These are phyloP conservation scores for Hyaloscypha bicolor DNA, from an alignment of 495 filamentous ascomycete species.

Conservation along the genomic window DNA sequence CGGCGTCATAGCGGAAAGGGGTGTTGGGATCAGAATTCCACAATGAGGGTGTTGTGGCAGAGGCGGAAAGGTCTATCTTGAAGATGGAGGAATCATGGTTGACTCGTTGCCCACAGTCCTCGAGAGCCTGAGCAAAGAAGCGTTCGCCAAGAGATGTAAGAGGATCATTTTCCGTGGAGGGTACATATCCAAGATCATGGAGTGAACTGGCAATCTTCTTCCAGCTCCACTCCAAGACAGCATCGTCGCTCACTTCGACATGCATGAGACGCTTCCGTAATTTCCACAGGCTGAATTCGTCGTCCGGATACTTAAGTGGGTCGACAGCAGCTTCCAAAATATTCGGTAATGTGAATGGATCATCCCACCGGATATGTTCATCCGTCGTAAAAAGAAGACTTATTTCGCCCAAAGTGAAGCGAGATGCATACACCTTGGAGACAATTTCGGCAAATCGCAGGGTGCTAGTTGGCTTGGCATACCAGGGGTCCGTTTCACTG, in stretches of 20 bases:
- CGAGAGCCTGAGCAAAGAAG: conserved; percentile 4
- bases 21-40: neutral
- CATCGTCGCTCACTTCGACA: conserved; percentile 3
- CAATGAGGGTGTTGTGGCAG: conserved; percentile 5
- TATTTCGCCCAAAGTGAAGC: conserved; percentile 5
- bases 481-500: neutral
- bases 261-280: neutral
- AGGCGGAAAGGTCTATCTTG: neutral
- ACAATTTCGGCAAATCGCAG: conserved; percentile 9
- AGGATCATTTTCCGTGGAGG: neutral
- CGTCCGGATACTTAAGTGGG: conserved; percentile 4
- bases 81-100: no score
- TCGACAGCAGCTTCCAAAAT: neutral
- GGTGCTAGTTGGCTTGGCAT: conserved; percentile 4
- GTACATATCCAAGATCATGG: no score
- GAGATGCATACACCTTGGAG: neutral
- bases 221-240: neutral
- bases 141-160: neutral
- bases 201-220: conserved; percentile 3
- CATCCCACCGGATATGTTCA: neutral
- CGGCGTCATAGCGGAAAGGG: conserved; percentile 6
- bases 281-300: conserved; percentile 1
- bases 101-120: no score
- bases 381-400: conserved; percentile 6
- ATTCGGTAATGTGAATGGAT: conserved; percentile 3